Conservation (phyloP, 2,329 filamentous ascomycete genomes). For the Coniochaeta sp. region DNA sequence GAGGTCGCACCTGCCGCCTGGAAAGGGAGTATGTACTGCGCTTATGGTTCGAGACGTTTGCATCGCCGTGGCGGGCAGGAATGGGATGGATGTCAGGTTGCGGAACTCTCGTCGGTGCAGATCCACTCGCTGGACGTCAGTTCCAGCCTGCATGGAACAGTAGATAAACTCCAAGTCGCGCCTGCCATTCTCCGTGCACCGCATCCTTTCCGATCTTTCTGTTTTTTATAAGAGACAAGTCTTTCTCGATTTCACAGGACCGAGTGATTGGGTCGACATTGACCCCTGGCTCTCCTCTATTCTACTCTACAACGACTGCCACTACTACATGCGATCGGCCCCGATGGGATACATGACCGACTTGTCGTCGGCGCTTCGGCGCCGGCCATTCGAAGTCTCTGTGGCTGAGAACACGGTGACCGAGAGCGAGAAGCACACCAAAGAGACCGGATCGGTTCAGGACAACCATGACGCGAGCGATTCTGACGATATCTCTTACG, state of each 20-base stretch:
- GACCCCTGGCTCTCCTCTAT: background rate
- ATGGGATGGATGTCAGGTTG: background rate
- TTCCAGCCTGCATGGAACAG: background rate
- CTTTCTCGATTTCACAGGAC: background rate
- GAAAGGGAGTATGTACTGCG: background rate
- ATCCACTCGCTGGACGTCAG: background rate
- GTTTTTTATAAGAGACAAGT: background rate
- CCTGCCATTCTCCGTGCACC: background rate
- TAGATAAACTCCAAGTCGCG: background rate
- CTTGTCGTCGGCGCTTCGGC: background rate
- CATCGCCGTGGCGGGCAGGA: background rate
- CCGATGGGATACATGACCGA: background rate
- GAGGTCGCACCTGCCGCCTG: too few relatives aligned
- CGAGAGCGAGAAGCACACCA: slow-evolving; percentile 13
- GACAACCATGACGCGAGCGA: slow-evolving; percentile 15
- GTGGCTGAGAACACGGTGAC: slow-evolving; percentile 20
- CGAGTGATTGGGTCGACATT: background rate
- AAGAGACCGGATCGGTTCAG: slow-evolving; percentile 6
- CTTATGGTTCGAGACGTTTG: background rate
- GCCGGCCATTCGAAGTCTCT: slow-evolving; percentile 14
- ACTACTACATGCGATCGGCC: background rate
- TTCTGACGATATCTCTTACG: slow-evolving; percentile 22
- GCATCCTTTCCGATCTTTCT: background rate
- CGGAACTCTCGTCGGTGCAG: background rate
- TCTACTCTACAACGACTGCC: background rate